A percentile compares a stretch with the other conserved stretches of the same genome.
These are phyloP conservation scores for Fusarium domesticum DNA, from an alignment of 2,329 filamentous ascomycete genomes.

Conservation along the genomic window DNA sequence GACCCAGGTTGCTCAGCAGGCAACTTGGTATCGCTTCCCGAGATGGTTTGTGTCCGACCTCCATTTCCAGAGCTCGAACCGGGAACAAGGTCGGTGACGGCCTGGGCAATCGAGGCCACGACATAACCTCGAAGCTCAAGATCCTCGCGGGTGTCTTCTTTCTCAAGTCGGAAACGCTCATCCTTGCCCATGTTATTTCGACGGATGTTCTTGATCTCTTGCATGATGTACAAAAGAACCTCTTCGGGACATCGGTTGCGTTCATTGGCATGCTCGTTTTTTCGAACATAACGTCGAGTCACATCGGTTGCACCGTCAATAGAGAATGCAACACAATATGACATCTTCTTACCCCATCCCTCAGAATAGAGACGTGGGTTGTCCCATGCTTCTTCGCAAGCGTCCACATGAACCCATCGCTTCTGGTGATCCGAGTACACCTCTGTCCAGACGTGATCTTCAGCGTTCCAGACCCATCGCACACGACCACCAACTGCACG, in stretches of 20 bases:
- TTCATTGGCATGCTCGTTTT: constrained; percentile 67
- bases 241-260: constrained; percentile 82
- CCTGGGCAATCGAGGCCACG: constrained; percentile 68
- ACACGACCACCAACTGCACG: constrained; percentile 86
- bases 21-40: constrained; percentile 56
- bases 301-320: constrained; percentile 75
- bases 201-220: constrained; percentile 84
- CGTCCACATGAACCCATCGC: constrained; percentile 95
- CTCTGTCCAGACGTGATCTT: constrained; percentile 97
- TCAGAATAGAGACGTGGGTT: constrained; percentile 88
- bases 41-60: constrained; percentile 21
- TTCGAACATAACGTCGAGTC: constrained; percentile 66
- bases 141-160: constrained; percentile 74
- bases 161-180: constrained; percentile 75
- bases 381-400: constrained; percentile 93
- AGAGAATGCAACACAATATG: constrained; percentile 95
- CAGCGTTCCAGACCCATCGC: constrained; percentile 96
- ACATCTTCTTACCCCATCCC: constrained; percentile 95
- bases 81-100: constrained; percentile 66
- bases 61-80: constrained; percentile 33
- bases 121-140: constrained; percentile 72
- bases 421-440: constrained; percentile 92
- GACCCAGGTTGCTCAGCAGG: constrained; percentile 57
- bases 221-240: constrained; percentile 84
- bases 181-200: constrained; percentile 83